These are phyloP conservation scores for Galeopsis tetrahit DNA, from an alignment of 257 asterid genomes.

Conservation along the genomic window DNA sequence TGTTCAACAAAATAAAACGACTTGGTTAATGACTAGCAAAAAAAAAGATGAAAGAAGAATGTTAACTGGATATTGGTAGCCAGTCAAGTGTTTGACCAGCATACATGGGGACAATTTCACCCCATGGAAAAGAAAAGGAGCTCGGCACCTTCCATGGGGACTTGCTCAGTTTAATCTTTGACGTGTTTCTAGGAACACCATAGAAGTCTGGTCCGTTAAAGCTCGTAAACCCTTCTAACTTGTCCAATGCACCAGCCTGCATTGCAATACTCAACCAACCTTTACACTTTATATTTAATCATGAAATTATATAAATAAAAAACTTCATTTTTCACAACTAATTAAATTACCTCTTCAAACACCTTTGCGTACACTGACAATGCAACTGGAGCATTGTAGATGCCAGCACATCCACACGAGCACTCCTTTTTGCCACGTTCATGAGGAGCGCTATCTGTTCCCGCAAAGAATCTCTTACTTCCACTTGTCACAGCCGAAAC, in stretches of 20 bases:
- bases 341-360: slow-evolving; percentile 73
- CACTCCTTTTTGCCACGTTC: slow-evolving; percentile 74
- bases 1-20: not conserved
- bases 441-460: slow-evolving; percentile 98
- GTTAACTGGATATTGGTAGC: slow-evolving; percentile 47
- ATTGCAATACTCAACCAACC: not conserved
- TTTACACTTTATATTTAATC: not conserved
- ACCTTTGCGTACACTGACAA: slow-evolving; percentile 87
- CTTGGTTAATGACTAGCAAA: not conserved
- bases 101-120: slow-evolving; percentile 84
- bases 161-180: slow-evolving; percentile 66
- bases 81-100: slow-evolving; percentile 88
- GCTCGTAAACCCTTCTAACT: slow-evolving; percentile 89
- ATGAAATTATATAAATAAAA: not conserved
- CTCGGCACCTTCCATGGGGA: slow-evolving; percentile 79
- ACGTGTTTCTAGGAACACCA: slow-evolving; percentile 77
- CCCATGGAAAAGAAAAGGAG: slow-evolving; percentile 62
- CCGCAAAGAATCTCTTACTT: slow-evolving; percentile 74
- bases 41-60: not conserved
- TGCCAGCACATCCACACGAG: slow-evolving; percentile 94
- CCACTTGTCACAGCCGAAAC: slow-evolving; percentile 92
- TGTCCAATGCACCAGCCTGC: slow-evolving; percentile 88
- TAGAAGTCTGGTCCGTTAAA: slow-evolving; percentile 94
- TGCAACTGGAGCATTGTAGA: slow-evolving; percentile 92
- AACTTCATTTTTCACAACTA: not conserved